phyloP scores from a whole-genome alignment of 768 basidiomycete species.

The Austroboletus eburneus region DNA sequence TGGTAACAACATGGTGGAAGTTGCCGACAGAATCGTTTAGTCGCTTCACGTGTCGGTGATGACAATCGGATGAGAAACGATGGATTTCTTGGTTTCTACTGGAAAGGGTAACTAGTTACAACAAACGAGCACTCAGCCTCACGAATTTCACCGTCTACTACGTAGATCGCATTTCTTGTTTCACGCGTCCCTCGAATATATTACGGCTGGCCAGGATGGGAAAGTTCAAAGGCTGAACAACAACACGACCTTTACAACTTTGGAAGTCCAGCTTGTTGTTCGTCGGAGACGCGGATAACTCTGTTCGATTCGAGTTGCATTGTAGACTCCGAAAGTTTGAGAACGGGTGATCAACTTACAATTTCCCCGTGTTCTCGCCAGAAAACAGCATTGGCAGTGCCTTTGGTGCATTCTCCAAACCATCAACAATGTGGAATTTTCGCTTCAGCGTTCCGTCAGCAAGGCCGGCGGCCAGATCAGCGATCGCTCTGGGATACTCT shows the following conservation, averaged over 20 bases:
- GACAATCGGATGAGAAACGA: background rate
- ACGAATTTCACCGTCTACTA: background rate
- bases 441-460: slow-evolving; percentile 69
- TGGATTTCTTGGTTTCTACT: slow-evolving; percentile 4
- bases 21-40: slow-evolving; percentile 12
- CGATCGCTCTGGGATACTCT: slow-evolving; percentile 54
- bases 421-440: slow-evolving; percentile 76
- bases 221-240: background rate
- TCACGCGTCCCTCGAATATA: background rate
- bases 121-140: background rate
- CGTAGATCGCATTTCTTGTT: slow-evolving; percentile 14
- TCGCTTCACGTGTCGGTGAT: background rate
- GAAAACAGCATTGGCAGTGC: slow-evolving; percentile 69
- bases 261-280: slow-evolving; percentile 14
- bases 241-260: background rate
- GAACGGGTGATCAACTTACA: slow-evolving; percentile 34
- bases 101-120: slow-evolving; percentile 1
- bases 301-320: slow-evolving; percentile 30
- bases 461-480: slow-evolving; percentile 55
- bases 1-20: background rate
- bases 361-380: slow-evolving; percentile 77
- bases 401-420: slow-evolving; percentile 66
- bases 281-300: slow-evolving; percentile 56
- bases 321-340: background rate
- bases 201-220: background rate